Evolutionary conservation across 2,329 filamentous ascomycete species (phyloP), one percentile per base, ranked within the genome.

Genomic region (Onygenales sp.): DNA sequence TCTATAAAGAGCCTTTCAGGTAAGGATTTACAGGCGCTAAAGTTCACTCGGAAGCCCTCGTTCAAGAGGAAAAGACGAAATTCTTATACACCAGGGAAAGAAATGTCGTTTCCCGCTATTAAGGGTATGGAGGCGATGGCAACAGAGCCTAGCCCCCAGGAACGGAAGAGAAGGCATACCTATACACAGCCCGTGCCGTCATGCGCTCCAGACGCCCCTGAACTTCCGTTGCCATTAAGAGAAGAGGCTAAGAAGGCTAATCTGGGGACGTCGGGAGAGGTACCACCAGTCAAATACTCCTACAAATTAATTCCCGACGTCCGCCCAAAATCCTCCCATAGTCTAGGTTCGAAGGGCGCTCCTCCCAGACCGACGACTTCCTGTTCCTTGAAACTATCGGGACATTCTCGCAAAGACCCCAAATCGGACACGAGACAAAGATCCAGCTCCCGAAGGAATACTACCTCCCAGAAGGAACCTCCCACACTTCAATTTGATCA

Each of bases 161-260:
- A 56, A 33, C 66, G 63, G 14, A 57, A 54, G 53, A 65, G 70
- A 56, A 63, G 70, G 51, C 70, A 73, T 58, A 72, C 70, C 11
- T 70, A 72, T 51, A 70, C 69, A 31, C 68, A 69, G 14, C 61
- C 63, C n/a, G 39, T 49, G 17, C 47, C 10, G 9, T 14, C 35
- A 17, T n/a, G 11, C 11, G 17, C 36, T 8, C 35, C 21, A 14
- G 36, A 39, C 31, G 21, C 47, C 35, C 47, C 47, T 32, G 10
- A 32, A 3, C 21, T 49, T 38, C 47, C 47, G 32, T 13, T n/a
- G 11, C 35, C 39, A 13, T 32, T 49, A 13, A 14, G 36, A 14
- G 36, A 49, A 42, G 47, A 49, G 47, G 47, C 47, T 17, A 49
- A 27, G 32, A 49, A n/a, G 11, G 35, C 13, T 21, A 41, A 41